Evolutionary conservation across 1,284 basidiomycete species (phyloP).

Genomic region (Leucoagaricus sp.): DNA sequence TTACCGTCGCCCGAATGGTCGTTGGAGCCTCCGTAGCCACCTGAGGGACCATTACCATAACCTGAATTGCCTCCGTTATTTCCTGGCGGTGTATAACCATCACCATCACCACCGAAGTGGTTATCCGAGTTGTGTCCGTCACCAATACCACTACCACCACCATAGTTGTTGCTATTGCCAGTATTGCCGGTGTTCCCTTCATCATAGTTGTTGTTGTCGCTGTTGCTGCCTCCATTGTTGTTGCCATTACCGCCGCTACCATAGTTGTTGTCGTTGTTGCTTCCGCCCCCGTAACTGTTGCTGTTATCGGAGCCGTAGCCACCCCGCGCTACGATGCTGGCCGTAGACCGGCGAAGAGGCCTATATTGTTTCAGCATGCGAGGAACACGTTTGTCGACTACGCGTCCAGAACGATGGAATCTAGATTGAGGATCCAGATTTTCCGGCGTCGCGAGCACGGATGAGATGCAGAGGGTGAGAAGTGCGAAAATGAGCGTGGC

Average conservation of each 20-base stretch:
- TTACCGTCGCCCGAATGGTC: background rate
- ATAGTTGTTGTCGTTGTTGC: background rate
- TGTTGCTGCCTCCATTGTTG: background rate
- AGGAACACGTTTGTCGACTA: constrained; percentile 1
- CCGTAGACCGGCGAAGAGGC: background rate
- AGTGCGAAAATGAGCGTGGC: background rate
- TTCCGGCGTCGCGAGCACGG: background rate
- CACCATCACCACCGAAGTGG: background rate
- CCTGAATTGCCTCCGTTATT: background rate
- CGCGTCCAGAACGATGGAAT: constrained; percentile 7
- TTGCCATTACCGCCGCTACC: too few relatives aligned
- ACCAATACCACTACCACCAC: background rate
- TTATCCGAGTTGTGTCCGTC: background rate
- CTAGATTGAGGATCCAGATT: background rate
- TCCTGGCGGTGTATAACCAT: background rate
- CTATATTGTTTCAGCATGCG: constrained; percentile 11
- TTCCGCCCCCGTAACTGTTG: background rate
- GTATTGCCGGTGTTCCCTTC: too few relatives aligned
- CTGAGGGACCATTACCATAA: background rate
- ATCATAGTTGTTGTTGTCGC: background rate
- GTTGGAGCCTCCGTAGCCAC: background rate
- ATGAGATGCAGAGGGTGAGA: background rate
- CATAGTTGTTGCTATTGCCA: background rate
- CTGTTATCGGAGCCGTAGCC: background rate
- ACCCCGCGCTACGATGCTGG: background rate